Evolutionary conservation across 73 alveolate species (phyloP), one percentile per base, ranked within the genome.

Genomic region (Paramecium tetraurelia): DNA sequence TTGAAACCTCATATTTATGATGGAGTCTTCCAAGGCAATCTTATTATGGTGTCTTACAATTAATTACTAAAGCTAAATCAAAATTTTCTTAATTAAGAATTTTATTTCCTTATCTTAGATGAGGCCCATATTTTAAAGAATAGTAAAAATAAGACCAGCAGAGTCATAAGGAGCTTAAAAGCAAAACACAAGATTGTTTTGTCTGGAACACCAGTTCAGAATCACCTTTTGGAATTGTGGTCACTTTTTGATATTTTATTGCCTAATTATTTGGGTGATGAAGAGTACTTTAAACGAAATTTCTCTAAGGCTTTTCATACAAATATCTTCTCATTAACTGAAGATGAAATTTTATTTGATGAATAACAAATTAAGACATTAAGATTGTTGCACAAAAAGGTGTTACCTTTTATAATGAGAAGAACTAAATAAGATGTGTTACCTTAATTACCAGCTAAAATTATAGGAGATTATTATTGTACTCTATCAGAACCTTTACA

Each of bases 201-300:
- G 68, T 98, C 99, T 2, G 99, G 99, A 16, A 98, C 99, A 7
- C 99, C 99, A 2, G 96, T 99, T 58, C 98, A 99, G 93, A 99
- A 99, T 95, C 97, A 97, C 90, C 98, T 99, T 8, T 95, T 96
- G 63, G 99, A 99, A 95, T 96, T 99, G 50, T 99, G 99, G 99
- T 96, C 99, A 24, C 94, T 98, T 43, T 99, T 99, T 93, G 99
- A 99, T 95, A 98, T 99, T 92, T 95, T 98, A 40, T 95, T 98
- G 98, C 99, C 99, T n/a, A 99, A 99, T 40, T 98, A 98, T 88
- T 95, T 99, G 36, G 99, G 99, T 29, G 98, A 98, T 59, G 98
- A 96, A 50, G 95, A 96, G 58, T 99, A 95, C 40, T 98, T 98
- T 92, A 97, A 98, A 89, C 95, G 93, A 59, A 97, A 96, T 86